Percentiles rank a stretch among this genome's conserved stretches.
phyloP scores from a whole-genome alignment of 1,284 basidiomycete genomes.

The Inonotus obliquus region DNA sequence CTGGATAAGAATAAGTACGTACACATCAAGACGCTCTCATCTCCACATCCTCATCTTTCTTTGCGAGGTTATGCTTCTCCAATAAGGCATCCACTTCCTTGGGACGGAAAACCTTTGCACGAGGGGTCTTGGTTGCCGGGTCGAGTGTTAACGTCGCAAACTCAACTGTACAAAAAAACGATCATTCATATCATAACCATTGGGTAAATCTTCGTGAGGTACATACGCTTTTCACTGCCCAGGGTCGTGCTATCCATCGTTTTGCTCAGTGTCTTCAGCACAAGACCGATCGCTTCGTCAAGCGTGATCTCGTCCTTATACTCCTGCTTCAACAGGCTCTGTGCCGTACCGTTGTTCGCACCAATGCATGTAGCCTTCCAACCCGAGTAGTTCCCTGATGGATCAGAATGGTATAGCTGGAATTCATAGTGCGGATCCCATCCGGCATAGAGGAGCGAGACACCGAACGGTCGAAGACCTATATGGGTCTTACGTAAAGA shows the following conservation, averaged over 20 bases:
- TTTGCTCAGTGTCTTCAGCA: conserved; percentile 96
- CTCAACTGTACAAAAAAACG: conserved; percentile 65
- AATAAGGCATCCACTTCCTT: conserved; percentile 88
- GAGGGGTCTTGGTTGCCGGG: conserved; percentile 70
- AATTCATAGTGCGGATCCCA: conserved; percentile 95
- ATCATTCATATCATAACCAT: neutral
- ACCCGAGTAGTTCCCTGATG: conserved; percentile 97
- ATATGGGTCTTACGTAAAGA: neutral
- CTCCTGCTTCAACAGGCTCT: conserved; percentile 94
- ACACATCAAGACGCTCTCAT: conserved; percentile 6
- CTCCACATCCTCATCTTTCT: conserved; percentile 60
- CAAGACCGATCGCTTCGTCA: conserved; percentile 89
- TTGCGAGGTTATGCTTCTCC: conserved; percentile 79
- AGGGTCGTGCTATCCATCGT: conserved; percentile 99
- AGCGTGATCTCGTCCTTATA: conserved; percentile 94
- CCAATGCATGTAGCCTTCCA: conserved; percentile 99
- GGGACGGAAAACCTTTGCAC: conserved; percentile 91
- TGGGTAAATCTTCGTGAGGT: neutral
- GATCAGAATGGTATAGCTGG: conserved; percentile 98
- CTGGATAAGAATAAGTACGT: neutral
- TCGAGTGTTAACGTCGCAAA: conserved; percentile 92
- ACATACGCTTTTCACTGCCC: conserved; percentile 89
- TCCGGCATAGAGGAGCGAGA: conserved; percentile 93
- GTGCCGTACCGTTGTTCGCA: conserved; percentile 93
- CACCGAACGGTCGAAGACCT: conserved; percentile 97